These are phyloP conservation scores for Parathielavia hyrcaniae DNA, from an alignment of 495 filamentous ascomycete species.

Conservation along the genomic window DNA sequence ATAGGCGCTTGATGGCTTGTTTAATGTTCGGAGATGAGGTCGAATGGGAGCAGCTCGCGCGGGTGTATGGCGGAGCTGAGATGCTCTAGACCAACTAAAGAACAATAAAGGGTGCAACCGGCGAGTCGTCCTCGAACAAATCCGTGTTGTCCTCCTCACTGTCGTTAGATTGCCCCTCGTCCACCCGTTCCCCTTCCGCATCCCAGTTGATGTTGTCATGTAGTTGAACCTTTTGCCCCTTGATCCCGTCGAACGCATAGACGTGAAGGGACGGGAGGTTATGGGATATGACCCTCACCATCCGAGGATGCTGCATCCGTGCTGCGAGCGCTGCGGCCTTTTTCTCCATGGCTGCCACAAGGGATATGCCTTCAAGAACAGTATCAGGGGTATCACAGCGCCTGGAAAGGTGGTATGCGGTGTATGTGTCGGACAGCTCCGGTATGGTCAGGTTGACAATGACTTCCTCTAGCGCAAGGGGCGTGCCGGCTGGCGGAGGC, in stretches of 20 bases:
- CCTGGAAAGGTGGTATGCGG: background rate
- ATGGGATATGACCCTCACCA: constrained; percentile 6
- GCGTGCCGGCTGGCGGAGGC: background rate
- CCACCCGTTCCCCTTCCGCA: background rate
- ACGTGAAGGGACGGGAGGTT: background rate
- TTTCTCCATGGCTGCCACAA: background rate
- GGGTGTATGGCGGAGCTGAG: background rate
- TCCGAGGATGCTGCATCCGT: background rate
- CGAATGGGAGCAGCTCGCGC: no score
- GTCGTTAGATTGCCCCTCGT: background rate
- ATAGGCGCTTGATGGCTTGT: no score
- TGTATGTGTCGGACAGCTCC: background rate
- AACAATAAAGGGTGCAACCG: background rate
- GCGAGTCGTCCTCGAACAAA: background rate
- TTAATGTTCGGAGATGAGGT: no score
- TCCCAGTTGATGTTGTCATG: background rate
- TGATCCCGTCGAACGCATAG: background rate
- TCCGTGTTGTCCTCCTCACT: background rate
- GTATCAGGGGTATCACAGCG: no score
- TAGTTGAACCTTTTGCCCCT: background rate
- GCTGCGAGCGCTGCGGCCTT: background rate
- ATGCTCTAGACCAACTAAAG: no score
- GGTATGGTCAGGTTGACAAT: constrained; percentile 1
- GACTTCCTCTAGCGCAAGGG: constrained; percentile 1
- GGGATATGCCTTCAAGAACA: background rate